Base-by-base conservation (phyloP, 441 rosid genomes). In the Populus tomentosa region DNA sequence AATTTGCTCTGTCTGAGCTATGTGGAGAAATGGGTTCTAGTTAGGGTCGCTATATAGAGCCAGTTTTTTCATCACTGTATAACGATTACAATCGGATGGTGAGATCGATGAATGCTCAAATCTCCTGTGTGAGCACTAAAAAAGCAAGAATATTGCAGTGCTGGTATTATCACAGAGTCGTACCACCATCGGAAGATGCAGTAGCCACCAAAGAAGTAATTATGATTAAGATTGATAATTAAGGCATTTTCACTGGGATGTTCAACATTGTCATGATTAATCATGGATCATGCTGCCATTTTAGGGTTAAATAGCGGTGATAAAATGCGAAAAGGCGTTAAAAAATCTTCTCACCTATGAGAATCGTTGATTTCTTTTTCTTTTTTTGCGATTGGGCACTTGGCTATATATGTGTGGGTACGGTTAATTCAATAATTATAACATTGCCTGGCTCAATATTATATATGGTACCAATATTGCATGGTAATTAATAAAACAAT, bases 141-240 rank as follows among this genome's bases (percentile, higher is more conserved):
- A 16, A 56, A 20, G 75, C 74, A 38, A 18, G 35, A 75, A 61
- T 24, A 20, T 62, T 21, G 46, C 46, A 66, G 28, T 26, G 26
- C 26, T 40, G 79, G 72, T 4, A 67, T 46, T 20, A 35, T 56
- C 62, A 56, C 62, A 6, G 20, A 20, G 75, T 42, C 11, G 70
- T 67, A 13, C 26, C 46, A 9, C 74, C 18, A 74, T 42, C 69
- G 67, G 59, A 33, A 23, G 69, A 56, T 6, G 40, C 53, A 28
- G 70, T 32, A 69, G 59, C 71, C 80, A 76, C 61, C 59, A 35
- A 62, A 7, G 70, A 69, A 24, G 46, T 67, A 67, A 72, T 72
- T 62, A 76, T 76, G 61, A 68, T 24, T 24, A 76, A 64, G 40
- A 62, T 62, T 68, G 35, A 67, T 61, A 42, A 72, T 61, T 20